phyloP scores from a whole-genome alignment of 2,329 filamentous ascomycete genomes.

The Penicillium decumbens region DNA sequence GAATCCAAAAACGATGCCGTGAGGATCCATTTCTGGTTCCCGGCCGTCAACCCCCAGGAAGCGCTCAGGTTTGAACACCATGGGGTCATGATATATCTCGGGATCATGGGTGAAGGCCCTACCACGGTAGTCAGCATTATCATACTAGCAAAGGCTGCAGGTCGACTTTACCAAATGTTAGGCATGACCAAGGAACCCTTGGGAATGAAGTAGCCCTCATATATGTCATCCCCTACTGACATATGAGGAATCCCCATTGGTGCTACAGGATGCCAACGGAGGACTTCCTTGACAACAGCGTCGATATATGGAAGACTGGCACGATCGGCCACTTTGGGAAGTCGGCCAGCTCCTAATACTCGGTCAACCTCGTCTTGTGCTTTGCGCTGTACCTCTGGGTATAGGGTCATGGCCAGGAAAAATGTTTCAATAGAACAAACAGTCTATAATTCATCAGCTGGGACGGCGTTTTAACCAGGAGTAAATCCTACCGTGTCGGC shows the following conservation, averaged over 20 bases:
- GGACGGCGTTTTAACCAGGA: neutral
- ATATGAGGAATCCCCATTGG: slow-evolving; percentile 33
- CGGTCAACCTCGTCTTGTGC: slow-evolving; percentile 44
- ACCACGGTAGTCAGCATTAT: slow-evolving; percentile 23
- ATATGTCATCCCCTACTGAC: slow-evolving; percentile 25
- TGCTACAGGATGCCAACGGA: slow-evolving; percentile 36
- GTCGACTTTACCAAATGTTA: slow-evolving; percentile 19
- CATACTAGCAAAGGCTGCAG: slow-evolving; percentile 27
- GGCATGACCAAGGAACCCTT: slow-evolving; percentile 36
- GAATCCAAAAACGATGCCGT: slow-evolving; percentile 32
- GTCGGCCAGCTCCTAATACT: slow-evolving; percentile 32
- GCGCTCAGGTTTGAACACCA: slow-evolving; percentile 43
- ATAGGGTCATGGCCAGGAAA: slow-evolving; percentile 51
- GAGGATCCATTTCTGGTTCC: slow-evolving; percentile 33
- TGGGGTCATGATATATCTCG: slow-evolving; percentile 32
- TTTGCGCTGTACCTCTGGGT: slow-evolving; percentile 49
- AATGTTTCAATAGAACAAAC: slow-evolving; percentile 43
- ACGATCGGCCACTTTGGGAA: slow-evolving; percentile 39
- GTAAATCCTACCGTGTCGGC: slow-evolving; percentile 35
- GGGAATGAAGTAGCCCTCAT: slow-evolving; percentile 27
- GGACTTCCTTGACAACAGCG: slow-evolving; percentile 37
- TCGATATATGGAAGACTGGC: slow-evolving; percentile 35
- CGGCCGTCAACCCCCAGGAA: slow-evolving; percentile 30
- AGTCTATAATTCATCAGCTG: slow-evolving; percentile 30
- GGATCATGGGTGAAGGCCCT: slow-evolving; percentile 30